Base-by-base conservation (phyloP, 345 rosid genomes). In the Eucalyptus sp. region DNA sequence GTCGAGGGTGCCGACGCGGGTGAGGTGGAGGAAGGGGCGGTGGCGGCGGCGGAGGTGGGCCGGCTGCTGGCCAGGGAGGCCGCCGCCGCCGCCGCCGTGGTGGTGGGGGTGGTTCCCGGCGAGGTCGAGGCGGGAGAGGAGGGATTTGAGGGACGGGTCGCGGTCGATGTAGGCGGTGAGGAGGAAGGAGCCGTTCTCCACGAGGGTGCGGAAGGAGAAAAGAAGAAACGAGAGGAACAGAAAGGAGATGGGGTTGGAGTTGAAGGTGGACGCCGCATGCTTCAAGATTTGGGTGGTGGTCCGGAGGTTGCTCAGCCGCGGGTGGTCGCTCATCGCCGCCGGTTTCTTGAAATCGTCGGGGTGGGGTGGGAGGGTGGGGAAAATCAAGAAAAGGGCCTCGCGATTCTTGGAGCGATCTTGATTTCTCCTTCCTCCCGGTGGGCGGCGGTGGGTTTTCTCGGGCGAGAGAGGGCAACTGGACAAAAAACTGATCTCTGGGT, bases 51-150 rank as follows among this genome's bases (percentile, higher is more conserved):
- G 92, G 86, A 31, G 90, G 86, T 88, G 84, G 29, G 48, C 48
- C 48, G 84, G 62, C 81, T 51, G 49, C 41, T 86, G 87, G 89
- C 54, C 84, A 86, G 41, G 91, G 88, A 24, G 91, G 90, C 54
- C 31, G 31, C 58, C 58, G 58, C 56, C 54, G 54, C 56, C 56
- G 9, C 56, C 56, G 56, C 31, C 33, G 33, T 83, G 87, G 87
- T 80, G 90, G 90, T 92, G 94, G 44, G 93, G 90, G 46, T 90
- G 41, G 16, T 54, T 89, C 50, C 80, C 88, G 90, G 92, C 88
- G 71, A 94, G 95, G 91, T 95, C 96, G 89, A 96, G 94, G 27
- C 97, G 99, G 90, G 98, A 94, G 92, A 96, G 97, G 89, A 95
- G 95, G 89, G 98, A 93, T 87, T 92, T 94, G 89, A 97, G 95